Evolutionary conservation across 768 basidiomycete species (phyloP).

Genomic region (Lactifluus hygrophoroides): DNA sequence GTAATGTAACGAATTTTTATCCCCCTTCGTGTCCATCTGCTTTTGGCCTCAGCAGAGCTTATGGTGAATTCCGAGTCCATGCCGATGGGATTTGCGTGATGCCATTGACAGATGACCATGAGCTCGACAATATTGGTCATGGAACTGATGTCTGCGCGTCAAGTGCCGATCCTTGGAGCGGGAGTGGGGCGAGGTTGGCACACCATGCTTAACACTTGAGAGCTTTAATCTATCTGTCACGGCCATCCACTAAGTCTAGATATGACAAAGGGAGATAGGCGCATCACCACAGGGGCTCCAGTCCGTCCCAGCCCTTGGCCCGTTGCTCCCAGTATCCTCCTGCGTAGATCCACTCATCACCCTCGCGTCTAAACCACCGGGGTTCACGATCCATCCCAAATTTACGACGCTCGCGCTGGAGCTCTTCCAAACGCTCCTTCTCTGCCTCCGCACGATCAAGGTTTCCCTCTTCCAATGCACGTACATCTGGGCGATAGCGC

Average conservation of each 20-base stretch:
- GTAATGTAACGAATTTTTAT: too few species aligned
- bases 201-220: too few species aligned
- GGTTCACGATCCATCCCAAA: conserved; percentile 51
- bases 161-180: too few species aligned
- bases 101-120: too few species aligned
- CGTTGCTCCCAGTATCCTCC: conserved; percentile 84
- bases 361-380: conserved; percentile 65
- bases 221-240: too few species aligned
- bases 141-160: too few species aligned
- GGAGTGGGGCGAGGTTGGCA: too few species aligned
- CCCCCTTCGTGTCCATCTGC: too few species aligned
- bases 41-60: too few species aligned
- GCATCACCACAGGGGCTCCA: conserved; percentile 56
- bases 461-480: conserved; percentile 73
- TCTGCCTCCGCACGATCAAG: conserved; percentile 61
- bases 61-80: too few species aligned
- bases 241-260: not conserved
- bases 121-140: too few species aligned
- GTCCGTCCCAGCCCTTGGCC: conserved; percentile 51
- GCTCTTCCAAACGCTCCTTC: conserved; percentile 65
- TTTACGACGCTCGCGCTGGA: conserved; percentile 65
- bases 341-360: conserved; percentile 64
- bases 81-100: too few species aligned
- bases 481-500: conserved; percentile 69
- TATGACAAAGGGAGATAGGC: not conserved